A percentile compares a stretch with the other conserved stretches of the same genome.
These are phyloP conservation scores for Metarhizium anisopliae DNA, from an alignment of 2,329 filamentous ascomycete species.

Conservation along the genomic window DNA sequence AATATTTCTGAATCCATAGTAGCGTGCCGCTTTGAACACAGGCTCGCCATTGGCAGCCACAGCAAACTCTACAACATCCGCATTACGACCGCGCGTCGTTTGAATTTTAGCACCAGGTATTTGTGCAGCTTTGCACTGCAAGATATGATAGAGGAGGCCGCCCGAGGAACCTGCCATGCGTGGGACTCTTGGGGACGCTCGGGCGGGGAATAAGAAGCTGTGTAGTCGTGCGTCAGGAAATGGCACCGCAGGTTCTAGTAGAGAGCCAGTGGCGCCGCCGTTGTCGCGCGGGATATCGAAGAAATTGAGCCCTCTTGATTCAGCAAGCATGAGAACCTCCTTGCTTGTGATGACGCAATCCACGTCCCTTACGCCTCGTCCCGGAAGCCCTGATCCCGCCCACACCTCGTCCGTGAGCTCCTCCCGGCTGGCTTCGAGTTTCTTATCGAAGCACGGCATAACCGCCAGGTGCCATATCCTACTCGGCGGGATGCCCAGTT, in stretches of 20 bases:
- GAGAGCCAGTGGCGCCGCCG: conserved; percentile 45
- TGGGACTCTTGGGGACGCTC: conserved; percentile 32
- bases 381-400: conserved; percentile 41
- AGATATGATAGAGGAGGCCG: conserved; percentile 78
- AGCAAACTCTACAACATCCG: conserved; percentile 81
- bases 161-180: conserved; percentile 69
- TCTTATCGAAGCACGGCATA: conserved; percentile 99
- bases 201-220: conserved; percentile 63
- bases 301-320: conserved; percentile 70
- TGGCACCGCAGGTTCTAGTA: conserved; percentile 25
- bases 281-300: conserved; percentile 39
- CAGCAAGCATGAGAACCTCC: conserved; percentile 83
- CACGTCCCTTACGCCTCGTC: conserved; percentile 67
- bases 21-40: conserved; percentile 75
- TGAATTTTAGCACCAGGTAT: conserved; percentile 65
- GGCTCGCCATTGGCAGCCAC: conserved; percentile 49
- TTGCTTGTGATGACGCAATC: conserved; percentile 98
- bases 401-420: conserved; percentile 80
- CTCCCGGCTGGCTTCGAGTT: conserved; percentile 87
- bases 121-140: conserved; percentile 62
- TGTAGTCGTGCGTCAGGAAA: conserved; percentile 70
- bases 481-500: conserved; percentile 61
- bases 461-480: conserved; percentile 90
- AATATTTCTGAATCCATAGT: conserved; percentile 97
- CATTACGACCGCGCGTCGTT: conserved; percentile 70